phyloP scores from a whole-genome alignment of 768 basidiomycete genomes.

The Lentinula lateritia region DNA sequence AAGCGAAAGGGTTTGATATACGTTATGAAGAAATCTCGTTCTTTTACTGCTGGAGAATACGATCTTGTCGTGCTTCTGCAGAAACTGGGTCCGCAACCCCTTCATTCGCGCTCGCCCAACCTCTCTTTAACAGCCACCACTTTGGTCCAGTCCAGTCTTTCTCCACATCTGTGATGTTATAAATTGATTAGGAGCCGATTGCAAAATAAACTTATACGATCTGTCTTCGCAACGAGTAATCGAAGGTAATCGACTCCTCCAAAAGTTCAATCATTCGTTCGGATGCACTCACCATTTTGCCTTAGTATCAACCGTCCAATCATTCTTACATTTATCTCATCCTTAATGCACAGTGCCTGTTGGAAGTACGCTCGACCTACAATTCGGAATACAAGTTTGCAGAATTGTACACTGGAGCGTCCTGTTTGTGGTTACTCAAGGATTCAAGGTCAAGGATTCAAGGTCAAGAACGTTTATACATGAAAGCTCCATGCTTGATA shows the following conservation, averaged over 20 bases:
- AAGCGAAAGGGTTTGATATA: slow-evolving; percentile 32
- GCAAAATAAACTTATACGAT: slow-evolving; percentile 40
- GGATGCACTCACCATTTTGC: slow-evolving; percentile 24
- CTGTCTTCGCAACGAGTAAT: slow-evolving; percentile 32
- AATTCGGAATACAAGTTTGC: slow-evolving; percentile 48
- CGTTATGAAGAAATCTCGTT: slow-evolving; percentile 31
- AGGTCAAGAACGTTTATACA: slow-evolving; percentile 36
- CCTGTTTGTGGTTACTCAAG: slow-evolving; percentile 28
- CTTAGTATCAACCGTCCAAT: too few relatives aligned
- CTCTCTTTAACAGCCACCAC: slow-evolving; percentile 36
- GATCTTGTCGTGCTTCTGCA: slow-evolving; percentile 45
- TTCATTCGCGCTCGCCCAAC: slow-evolving; percentile 21
- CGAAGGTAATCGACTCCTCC: slow-evolving; percentile 24
- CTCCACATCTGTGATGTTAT: slow-evolving; percentile 38
- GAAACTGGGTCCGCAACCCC: slow-evolving; percentile 25
- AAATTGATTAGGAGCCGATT: slow-evolving; percentile 42
- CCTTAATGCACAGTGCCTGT: slow-evolving; percentile 26
- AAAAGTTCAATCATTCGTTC: slow-evolving; percentile 38
- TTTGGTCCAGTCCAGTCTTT: slow-evolving; percentile 31
- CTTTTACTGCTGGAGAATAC: slow-evolving; percentile 45
- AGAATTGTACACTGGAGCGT: slow-evolving; percentile 25
- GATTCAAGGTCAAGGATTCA: slow-evolving; percentile 33
- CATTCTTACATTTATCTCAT: too few relatives aligned
- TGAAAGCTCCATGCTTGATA: slow-evolving; percentile 30
- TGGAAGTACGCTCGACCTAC: slow-evolving; percentile 29